Evolutionary conservation across 169 alveolate species (phyloP), one percentile per base, ranked within the genome.

Genomic region (Plasmodium yoelii): DNA sequence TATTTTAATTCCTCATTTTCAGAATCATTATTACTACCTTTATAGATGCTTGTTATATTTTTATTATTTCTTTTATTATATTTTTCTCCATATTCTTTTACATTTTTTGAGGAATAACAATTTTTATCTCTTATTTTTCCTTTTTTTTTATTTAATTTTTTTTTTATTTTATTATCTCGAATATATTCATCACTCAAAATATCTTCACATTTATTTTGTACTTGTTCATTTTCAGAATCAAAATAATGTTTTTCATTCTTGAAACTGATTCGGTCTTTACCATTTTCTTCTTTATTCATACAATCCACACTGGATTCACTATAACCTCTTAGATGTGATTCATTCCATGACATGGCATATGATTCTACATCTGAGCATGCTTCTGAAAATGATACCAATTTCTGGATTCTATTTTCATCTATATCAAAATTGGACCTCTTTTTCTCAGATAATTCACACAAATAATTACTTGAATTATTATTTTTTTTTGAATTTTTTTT

Each of bases 1-100:
- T 65, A 69, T 82, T 82, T 82, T 51, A 71, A 59, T 34, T 44
- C 9, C 4, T 61, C 90, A 55, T 82, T 42, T 19, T 69, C 19
- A 53, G 13, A 28, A 59, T 12, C 87, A 59, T 59, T 44, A 15
- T 18, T 57, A 19, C 24, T 73, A 26, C 57, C 24, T 1, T 15
- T 39, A 44, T 53, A 24, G 19, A 47, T 46, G 13, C 67, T 64
- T 12, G 28, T 8, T 24, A 46, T 60, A 42, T 26, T 9, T 44
- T 19, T 49, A 5, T 77, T 61, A 15, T 47, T 5, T 9, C 39
- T 9, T 44, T 19, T 49, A 5, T 77, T 61, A 15, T 47, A 0
- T 9, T 15, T 57, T 9, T 46, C 61, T 28, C 6, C 13, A 18
- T 73, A 13, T 18, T 73, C 19, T 9, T 60, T 49, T 15, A 39